Base-by-base conservation (phyloP, 1,284 basidiomycete species). In the Hypsizygus ulmarius region DNA sequence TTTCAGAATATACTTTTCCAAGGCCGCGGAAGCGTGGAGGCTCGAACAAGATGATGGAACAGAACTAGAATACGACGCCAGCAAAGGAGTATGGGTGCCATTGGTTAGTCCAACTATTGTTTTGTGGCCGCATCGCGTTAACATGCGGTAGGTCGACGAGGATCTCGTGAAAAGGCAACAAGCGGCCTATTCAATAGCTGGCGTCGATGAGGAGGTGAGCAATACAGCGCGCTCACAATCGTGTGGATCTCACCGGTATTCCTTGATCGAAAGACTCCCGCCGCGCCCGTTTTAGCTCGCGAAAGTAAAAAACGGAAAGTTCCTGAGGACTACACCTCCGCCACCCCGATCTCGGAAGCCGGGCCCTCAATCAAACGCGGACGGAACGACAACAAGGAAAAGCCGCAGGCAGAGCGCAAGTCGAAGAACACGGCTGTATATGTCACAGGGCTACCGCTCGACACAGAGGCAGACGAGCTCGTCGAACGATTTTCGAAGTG, bases 381-480 rank as follows among this genome's bases (percentile, higher is more conserved):
- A 51, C 80, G 80, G 59, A 73, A 68, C 45, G 74, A 77, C 49
- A 75, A 74, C 55, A 73, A 71, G 37, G 66, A 69, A 10, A 73
- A 78, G 33, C 67, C 70, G 3, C 57, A 67, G 9, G 54, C 56
- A 33, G 78, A 82, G 58, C 73, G 75, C 44, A 84, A 82, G 59
- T 85, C 85, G 35, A 90, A 92, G 65, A 93, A 95, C 64, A 99
- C 96, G 0, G 93, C 93, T 1, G 83, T 99, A 33, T 99, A 90
- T 69, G 86, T 99, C 37, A 90, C 90, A 3, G 81, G 84, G 40
- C 80, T 99, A 1, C 97, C 96, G 1, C 64, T 69, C 0, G 90
- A 95, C 60, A 75, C 92, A 0, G 88, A 88, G 0, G 57, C 66
- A 7, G 84, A 90, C 16, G 90, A 94, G 61, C 67, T 99, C 29